phyloP scores from a whole-genome alignment of 2,329 filamentous ascomycete genomes.

The Rhinocladiella mackenziei region DNA sequence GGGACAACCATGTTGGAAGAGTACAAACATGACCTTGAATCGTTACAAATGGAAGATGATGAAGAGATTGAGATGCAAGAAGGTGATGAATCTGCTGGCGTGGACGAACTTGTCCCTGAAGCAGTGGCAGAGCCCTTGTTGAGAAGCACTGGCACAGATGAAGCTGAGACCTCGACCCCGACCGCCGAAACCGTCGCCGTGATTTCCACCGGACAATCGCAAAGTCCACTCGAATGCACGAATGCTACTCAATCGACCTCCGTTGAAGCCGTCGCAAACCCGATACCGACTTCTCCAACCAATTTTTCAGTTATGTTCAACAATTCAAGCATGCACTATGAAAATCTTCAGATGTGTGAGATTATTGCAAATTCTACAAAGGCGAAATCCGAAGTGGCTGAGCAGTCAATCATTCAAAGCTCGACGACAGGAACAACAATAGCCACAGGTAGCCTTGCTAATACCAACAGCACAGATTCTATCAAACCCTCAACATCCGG shows the following conservation, averaged over 20 bases:
- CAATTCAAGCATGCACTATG: neutral
- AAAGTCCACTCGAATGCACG: neutral
- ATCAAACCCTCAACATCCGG: neutral
- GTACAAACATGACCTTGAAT: conserved; percentile 79
- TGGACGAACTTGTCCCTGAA: conserved; percentile 16
- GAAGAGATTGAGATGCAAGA: conserved; percentile 37
- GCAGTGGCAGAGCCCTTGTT: conserved; percentile 25
- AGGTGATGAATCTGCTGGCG: conserved; percentile 22
- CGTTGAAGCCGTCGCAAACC: neutral
- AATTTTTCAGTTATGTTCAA: conserved; percentile 5
- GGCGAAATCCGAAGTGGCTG: neutral
- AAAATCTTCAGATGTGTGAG: conserved; percentile 2
- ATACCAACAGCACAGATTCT: neutral
- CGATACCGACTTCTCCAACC: conserved; percentile 9
- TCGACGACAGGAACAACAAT: conserved; percentile 2
- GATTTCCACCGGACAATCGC: neutral
- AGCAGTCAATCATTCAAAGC: neutral
- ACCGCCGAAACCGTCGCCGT: conserved; percentile 11
- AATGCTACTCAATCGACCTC: conserved; percentile 1
- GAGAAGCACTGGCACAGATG: conserved; percentile 19
- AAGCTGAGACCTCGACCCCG: conserved; percentile 36
- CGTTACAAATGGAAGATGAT: conserved; percentile 53
- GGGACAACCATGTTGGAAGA: conserved; percentile 93
- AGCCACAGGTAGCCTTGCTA: neutral
- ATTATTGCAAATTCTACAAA: neutral